These are phyloP conservation scores for Straminergon stramineum DNA, from an alignment of 225 moss, liverwort and hornwort genomes.

Conservation along the genomic window DNA sequence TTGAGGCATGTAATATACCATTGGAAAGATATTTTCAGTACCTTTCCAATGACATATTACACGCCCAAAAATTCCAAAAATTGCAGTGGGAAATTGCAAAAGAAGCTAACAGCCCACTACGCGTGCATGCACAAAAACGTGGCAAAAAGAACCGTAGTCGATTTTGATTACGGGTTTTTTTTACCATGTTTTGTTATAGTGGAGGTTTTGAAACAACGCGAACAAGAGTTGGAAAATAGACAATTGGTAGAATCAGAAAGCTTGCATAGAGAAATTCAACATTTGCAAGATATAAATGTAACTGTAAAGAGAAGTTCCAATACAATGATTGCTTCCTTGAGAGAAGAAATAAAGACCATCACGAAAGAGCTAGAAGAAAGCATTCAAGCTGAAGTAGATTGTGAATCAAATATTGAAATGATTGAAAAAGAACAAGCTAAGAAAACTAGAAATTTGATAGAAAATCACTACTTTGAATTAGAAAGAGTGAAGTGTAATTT, in stretches of 20 bases:
- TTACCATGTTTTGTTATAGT: no score
- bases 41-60: no score
- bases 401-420: background rate
- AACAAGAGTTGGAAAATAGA: background rate
- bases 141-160: no score
- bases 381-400: background rate
- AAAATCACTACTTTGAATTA: background rate
- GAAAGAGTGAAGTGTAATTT: accelerated
- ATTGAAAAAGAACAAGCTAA: background rate
- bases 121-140: no score
- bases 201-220: accelerated
- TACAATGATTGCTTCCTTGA: background rate
- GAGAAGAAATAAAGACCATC: background rate
- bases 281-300: background rate
- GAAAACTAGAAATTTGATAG: background rate
- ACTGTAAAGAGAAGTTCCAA: background rate
- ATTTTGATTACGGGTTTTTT: no score
- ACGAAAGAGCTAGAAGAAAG: background rate
- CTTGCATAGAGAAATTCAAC: background rate
- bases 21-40: no score
- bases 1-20: no score
- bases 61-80: no score
- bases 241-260: background rate
- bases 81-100: no score
- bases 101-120: no score